Evolutionary conservation across 176 grass and related monocot genomes (phyloP), one percentile per base, ranked within the genome.

Genomic region (Aegilops umbellulata): DNA sequence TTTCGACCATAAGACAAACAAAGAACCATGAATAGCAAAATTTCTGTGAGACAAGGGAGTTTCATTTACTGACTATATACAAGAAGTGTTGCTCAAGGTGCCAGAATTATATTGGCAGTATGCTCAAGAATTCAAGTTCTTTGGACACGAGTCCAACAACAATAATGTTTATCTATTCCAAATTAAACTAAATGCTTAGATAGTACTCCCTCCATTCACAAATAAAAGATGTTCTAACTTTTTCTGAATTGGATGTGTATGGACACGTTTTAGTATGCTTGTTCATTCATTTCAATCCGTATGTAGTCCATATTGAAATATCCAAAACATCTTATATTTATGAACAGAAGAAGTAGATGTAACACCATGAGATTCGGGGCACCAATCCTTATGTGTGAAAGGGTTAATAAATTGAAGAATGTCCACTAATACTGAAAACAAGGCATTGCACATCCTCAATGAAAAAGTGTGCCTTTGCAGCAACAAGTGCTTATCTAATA

Each of bases 1-100:
- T 62, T 77, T 90, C 26, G 15, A 22, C 31, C 53, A 53, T 46
- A 88, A 62, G 36, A 68, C 84, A 35, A 81, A 77, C n/a, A 13
- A 5, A 2, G 73, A 25, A 17, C 31, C 69, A 60, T 19, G 58
- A 82, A 81, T 17, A 35, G 4, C 16, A 32, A 44, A 23, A 30
- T 60, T 74, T 69, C 77, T 80, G 67, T 22, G 5, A 44, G 17
- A 26, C 29, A n/a, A 35, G 65, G 55, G 19, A 38, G 41, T 65
- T 31, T 77, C 23, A 17, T 82, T 82, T 34, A 86, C 22, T 36
- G 7, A 60, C 14, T 62, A 69, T 6, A 74, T 6, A 22, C 38
- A 64, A 12, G 9, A 20, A 24, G 23, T 22, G 29, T 46, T 41
- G 16, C 39, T 67, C 34, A 57, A n/a, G n/a, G 60, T 47, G 6